Percentiles rank a stretch among this genome's conserved stretches.
Evolutionary conservation across 306 rosid genomes (phyloP).

Genomic region (Cucumis sativus): DNA sequence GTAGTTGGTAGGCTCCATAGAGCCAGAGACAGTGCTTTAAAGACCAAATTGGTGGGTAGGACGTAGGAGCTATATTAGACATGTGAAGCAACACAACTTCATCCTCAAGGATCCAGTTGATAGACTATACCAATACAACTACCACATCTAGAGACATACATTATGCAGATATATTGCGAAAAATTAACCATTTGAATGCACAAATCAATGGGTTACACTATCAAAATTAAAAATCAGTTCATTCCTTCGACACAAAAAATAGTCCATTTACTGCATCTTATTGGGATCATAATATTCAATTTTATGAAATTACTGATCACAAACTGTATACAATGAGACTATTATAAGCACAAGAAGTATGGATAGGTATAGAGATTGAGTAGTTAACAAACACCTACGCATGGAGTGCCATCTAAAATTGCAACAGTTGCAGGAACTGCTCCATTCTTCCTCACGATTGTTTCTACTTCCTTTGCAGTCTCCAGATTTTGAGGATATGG

Average conservation of each 20-base stretch:
- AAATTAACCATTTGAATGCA: background rate
- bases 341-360: background rate
- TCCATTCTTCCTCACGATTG: conserved; percentile 56
- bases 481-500: conserved; percentile 84
- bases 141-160: background rate
- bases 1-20: background rate
- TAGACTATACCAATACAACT: background rate
- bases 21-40: background rate
- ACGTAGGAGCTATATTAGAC: background rate
- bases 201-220: background rate
- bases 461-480: conserved; percentile 79
- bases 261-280: background rate
- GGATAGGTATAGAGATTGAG: background rate
- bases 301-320: background rate
- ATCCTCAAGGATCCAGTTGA: background rate
- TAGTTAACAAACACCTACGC: conserved; percentile 44
- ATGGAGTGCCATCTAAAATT: conserved; percentile 75
- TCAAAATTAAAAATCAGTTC: background rate
- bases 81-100: background rate
- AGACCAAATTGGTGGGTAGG: background rate
- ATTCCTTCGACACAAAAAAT: background rate
- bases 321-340: background rate
- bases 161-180: background rate
- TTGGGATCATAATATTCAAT: background rate
- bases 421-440: conserved; percentile 97